Conservation (phyloP, 495 filamentous ascomycete genomes). For the Trichoderma parareesei region DNA sequence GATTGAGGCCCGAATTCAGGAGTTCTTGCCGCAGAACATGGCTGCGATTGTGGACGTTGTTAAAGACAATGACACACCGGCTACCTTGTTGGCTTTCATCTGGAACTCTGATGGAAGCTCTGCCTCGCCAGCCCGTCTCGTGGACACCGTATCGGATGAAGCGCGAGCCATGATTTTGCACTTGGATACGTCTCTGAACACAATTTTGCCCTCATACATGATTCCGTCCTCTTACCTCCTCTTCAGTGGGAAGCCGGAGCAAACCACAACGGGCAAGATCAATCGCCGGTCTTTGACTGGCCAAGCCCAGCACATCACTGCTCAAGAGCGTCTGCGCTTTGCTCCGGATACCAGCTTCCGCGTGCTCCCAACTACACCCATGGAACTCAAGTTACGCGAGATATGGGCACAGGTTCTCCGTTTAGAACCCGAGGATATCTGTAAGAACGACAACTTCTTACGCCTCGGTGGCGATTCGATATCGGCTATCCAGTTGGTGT, state of each 20-base stretch:
- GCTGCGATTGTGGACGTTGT: slow-evolving; percentile 44
- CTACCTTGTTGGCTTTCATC: background rate
- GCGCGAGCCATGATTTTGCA: slow-evolving; percentile 59
- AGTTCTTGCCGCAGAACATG: slow-evolving; percentile 17
- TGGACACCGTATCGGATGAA: slow-evolving; percentile 54
- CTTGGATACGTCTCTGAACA: slow-evolving; percentile 56
- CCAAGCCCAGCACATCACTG: background rate
- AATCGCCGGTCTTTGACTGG: background rate
- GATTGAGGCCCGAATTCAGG: slow-evolving; percentile 16
- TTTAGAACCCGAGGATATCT: background rate
- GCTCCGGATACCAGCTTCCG: slow-evolving; percentile 19
- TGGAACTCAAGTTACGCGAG: background rate
- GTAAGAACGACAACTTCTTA: background rate
- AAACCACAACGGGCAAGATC: background rate
- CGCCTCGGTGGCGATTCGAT: slow-evolving; percentile 4
- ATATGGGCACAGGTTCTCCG: background rate
- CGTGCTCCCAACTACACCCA: background rate
- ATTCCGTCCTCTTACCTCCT: slow-evolving; percentile 13
- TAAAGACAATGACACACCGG: background rate
- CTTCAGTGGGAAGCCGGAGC: slow-evolving; percentile 1
- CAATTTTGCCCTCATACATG: slow-evolving; percentile 20
- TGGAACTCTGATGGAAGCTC: background rate
- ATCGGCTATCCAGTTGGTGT: background rate
- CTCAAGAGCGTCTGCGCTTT: slow-evolving; percentile 17
- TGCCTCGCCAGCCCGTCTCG: slow-evolving; percentile 19